Evolutionary conservation across 1,139 yeast species (phyloP).

Genomic region (Pichia sp.): DNA sequence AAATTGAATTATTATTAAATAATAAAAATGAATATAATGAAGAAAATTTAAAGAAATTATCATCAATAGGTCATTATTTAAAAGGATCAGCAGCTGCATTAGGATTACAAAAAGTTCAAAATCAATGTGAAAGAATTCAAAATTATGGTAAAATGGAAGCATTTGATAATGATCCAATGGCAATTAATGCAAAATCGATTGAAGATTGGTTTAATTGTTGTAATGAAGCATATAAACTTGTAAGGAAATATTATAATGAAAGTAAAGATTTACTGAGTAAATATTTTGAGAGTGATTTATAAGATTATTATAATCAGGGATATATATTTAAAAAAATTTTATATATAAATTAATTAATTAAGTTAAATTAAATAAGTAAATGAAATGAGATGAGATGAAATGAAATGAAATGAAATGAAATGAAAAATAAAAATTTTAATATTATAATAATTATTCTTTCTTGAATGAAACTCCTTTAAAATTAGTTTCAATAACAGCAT

Average conservation of each 20-base stretch:
- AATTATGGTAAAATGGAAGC: slow-evolving; percentile 64
- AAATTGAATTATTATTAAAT: slow-evolving; percentile 44
- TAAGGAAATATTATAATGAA: slow-evolving; percentile 49
- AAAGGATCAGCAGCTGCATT: slow-evolving; percentile 96
- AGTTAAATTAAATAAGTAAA: too few relatives aligned
- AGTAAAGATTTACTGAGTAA: slow-evolving; percentile 53
- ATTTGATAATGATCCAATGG: slow-evolving; percentile 37
- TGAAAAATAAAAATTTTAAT: too few relatives aligned
- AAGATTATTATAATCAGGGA: background rate
- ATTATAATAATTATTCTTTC: too few relatives aligned
- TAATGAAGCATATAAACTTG: slow-evolving; percentile 51
- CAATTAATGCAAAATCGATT: slow-evolving; percentile 20
- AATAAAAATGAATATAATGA: slow-evolving; percentile 24
- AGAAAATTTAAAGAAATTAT: slow-evolving; percentile 52
- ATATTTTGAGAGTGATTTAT: slow-evolving; percentile 40
- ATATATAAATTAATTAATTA: too few relatives aligned
- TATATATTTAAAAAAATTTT: too few relatives aligned
- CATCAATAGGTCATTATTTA: slow-evolving; percentile 81
- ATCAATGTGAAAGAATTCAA: slow-evolving; percentile 89
- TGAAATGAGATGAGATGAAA: too few relatives aligned
- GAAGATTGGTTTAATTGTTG: slow-evolving; percentile 45
- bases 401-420: too few relatives aligned
- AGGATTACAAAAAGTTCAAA: slow-evolving; percentile 75
- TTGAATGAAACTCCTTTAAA: slow-evolving; percentile 18
- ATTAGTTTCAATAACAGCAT: slow-evolving; percentile 53